Evolutionary conservation across 1,284 basidiomycete genomes (phyloP).

Genomic region (Inonotus hispidus): DNA sequence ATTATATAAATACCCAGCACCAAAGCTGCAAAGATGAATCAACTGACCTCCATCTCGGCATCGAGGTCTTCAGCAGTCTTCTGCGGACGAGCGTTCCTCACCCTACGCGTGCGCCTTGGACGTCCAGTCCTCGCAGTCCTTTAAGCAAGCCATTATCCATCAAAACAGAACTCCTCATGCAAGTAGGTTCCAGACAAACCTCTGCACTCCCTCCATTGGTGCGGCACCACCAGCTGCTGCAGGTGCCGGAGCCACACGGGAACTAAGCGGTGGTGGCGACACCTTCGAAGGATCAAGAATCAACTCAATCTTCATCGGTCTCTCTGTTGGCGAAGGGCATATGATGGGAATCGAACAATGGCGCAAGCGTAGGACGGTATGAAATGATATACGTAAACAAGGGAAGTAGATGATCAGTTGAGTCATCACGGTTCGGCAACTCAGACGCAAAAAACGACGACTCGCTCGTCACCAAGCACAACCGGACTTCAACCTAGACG

Average conservation of each 20-base stretch:
- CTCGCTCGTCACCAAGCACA: not conserved
- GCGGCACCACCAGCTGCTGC: constrained; percentile 30
- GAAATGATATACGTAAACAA: constrained; percentile 23
- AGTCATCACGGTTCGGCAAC: constrained; percentile 35
- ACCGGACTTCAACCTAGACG: not conserved
- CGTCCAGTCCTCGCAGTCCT: constrained; percentile 32
- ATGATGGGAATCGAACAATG: not conserved
- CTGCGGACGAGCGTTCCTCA: constrained; percentile 59
- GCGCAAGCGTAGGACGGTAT: not conserved
- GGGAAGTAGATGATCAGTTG: constrained; percentile 50
- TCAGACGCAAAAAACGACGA: constrained; percentile 6
- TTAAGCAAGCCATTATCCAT: constrained; percentile 15
- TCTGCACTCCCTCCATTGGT: constrained; percentile 29
- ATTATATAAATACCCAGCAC: constrained; percentile 8
- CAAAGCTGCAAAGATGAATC: not conserved
- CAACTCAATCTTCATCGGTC: constrained; percentile 98
- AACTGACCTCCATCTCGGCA: constrained; percentile 76
- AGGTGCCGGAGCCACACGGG: constrained; percentile 63
- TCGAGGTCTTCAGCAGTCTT: constrained; percentile 74
- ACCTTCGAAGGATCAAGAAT: constrained; percentile 79
- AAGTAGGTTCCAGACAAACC: constrained; percentile 34
- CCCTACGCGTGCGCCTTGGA: constrained; percentile 48
- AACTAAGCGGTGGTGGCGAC: constrained; percentile 62
- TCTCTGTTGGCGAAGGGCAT: constrained; percentile 52
- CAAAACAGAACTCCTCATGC: constrained; percentile 4